These are phyloP conservation scores for Globisporangium uncinulatum DNA, from an alignment of 352 stramenopile species.

Conservation along the genomic window DNA sequence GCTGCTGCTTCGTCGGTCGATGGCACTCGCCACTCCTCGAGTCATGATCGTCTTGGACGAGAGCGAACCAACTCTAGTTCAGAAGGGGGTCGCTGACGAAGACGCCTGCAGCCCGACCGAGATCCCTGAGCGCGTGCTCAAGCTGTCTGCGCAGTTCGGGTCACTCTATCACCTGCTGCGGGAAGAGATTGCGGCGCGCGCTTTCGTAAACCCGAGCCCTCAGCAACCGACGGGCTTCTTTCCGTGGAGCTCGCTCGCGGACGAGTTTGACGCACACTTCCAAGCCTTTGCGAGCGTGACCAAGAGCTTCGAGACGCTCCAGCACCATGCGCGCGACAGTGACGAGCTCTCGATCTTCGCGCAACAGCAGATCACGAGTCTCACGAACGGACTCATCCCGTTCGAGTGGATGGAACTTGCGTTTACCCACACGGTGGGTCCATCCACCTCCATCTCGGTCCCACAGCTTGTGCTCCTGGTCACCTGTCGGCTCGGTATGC, in stretches of 20 bases:
- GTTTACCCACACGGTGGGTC: constrained; percentile 6
- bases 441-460: constrained; percentile 8
- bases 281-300: constrained; percentile 3
- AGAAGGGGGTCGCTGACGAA: neutral
- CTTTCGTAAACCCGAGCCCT: neutral
- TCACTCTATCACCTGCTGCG: constrained; percentile 5
- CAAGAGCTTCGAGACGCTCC: constrained; percentile 5
- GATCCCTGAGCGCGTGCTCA: neutral
- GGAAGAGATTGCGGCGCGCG: constrained; percentile 2
- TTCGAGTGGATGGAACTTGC: constrained; percentile 15
- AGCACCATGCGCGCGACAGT: neutral
- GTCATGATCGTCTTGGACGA: neutral
- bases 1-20: constrained; percentile 11
- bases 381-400: constrained; percentile 8
- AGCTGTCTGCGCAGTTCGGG: constrained; percentile 3
- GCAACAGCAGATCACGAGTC: constrained; percentile 13
- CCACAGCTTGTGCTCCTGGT: constrained; percentile 11
- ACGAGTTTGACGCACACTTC: constrained; percentile 11
- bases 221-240: constrained; percentile 1
- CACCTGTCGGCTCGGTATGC: constrained; percentile 6
- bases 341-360: constrained; percentile 1
- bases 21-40: constrained; percentile 9
- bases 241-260: constrained; percentile 4
- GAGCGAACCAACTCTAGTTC: neutral
- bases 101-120: neutral